Evolutionary conservation across 2,329 filamentous ascomycete genomes (phyloP).

Genomic region (Cadophora gregata): DNA sequence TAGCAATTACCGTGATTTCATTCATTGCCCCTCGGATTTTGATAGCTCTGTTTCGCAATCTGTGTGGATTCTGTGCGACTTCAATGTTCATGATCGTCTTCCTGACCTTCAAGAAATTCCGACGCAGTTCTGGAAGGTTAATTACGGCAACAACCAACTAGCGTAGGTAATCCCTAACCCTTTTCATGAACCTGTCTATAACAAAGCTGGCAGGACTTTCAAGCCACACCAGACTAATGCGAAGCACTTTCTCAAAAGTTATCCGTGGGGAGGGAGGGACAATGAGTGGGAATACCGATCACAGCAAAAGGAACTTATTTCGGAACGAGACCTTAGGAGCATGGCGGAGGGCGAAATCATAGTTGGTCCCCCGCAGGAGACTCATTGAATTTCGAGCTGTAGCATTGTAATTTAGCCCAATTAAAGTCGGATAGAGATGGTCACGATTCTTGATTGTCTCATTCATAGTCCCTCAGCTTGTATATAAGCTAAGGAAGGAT

Average conservation of each 20-base stretch:
- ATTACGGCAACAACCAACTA: slow-evolving; percentile 11
- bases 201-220: slow-evolving; percentile 8
- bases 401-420: neutral
- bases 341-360: slow-evolving; percentile 4
- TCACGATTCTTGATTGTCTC: slow-evolving; percentile 1
- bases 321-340: slow-evolving; percentile 2
- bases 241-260: slow-evolving; percentile 11
- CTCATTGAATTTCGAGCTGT: too few species aligned
- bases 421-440: neutral
- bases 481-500: too few species aligned
- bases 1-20: slow-evolving; percentile 10
- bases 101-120: neutral
- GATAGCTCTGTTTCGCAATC: slow-evolving; percentile 4
- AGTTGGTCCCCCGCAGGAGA: neutral
- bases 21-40: slow-evolving; percentile 16
- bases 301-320: slow-evolving; percentile 9
- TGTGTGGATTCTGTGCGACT: slow-evolving; percentile 20
- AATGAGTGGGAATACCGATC: slow-evolving; percentile 11
- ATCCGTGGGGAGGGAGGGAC: slow-evolving; percentile 17
- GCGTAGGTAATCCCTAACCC: neutral
- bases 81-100: slow-evolving; percentile 10
- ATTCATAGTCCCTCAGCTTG: neutral
- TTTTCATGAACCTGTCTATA: slow-evolving; percentile 1
- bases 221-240: slow-evolving; percentile 5
- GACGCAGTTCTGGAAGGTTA: slow-evolving; percentile 18